Evolutionary conservation across 2,329 filamentous ascomycete genomes (phyloP).

Genomic region (Microsporum ferrugineum): DNA sequence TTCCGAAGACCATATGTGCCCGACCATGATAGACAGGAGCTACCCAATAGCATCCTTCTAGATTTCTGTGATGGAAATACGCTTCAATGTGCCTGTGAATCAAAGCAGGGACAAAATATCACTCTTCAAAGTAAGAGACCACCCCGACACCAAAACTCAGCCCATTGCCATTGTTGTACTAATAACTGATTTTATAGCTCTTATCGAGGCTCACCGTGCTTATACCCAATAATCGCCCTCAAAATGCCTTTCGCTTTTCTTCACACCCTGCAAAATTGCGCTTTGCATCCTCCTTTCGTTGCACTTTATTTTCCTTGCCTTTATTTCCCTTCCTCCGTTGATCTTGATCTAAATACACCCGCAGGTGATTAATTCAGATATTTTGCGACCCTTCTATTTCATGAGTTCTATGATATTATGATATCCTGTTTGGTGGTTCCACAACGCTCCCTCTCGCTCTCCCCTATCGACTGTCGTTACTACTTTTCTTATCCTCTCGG

Average conservation of each 20-base stretch:
- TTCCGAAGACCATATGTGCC: slow-evolving; percentile 70
- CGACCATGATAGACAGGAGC: slow-evolving; percentile 82
- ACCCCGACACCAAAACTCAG: not conserved
- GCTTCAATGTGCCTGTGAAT: slow-evolving; percentile 53
- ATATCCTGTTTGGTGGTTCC: slow-evolving; percentile 13
- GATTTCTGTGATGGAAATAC: slow-evolving; percentile 52
- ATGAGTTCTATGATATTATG: slow-evolving; percentile 15
- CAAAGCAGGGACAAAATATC: slow-evolving; percentile 42
- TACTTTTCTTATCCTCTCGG: slow-evolving; percentile 6
- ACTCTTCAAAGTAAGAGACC: slow-evolving; percentile 39
- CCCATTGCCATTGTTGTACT: too few relatives aligned
- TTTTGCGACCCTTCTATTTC: slow-evolving; percentile 4
- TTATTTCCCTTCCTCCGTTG: not conserved
- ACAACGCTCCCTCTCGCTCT: not conserved
- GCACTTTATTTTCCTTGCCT: not conserved
- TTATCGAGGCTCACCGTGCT: slow-evolving; percentile 7
- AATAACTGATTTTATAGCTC: not conserved
- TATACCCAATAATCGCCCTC: slow-evolving; percentile 2
- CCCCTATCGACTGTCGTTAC: not conserved
- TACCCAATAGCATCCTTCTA: slow-evolving; percentile 69
- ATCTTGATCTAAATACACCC: not conserved
- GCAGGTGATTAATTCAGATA: not conserved
- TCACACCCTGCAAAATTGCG: not conserved
- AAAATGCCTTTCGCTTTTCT: not conserved
- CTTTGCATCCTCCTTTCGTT: not conserved